Evolutionary conservation across 2,329 filamentous ascomycete species (phyloP).

Genomic region (Ambrosiella xylebori): DNA sequence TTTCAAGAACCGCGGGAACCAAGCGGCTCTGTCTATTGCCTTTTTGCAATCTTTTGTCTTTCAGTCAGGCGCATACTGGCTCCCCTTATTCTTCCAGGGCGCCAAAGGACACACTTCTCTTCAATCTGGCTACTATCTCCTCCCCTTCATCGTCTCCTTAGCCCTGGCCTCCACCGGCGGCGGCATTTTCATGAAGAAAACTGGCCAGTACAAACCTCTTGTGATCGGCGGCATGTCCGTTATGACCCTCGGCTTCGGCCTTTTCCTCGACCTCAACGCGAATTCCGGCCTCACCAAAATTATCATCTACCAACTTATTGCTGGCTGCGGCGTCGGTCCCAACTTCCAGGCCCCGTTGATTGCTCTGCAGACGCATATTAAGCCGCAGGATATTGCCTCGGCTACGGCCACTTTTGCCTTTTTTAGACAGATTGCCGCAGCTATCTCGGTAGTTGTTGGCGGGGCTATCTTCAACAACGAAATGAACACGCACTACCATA

Average conservation of each 20-base stretch:
- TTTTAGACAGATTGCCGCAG: slow-evolving; percentile 49
- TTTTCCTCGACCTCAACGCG: slow-evolving; percentile 44
- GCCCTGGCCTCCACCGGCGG: slow-evolving; percentile 43
- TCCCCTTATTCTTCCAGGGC: slow-evolving; percentile 73
- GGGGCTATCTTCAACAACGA: slow-evolving; percentile 66
- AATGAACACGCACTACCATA: slow-evolving; percentile 39
- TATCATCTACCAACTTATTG: slow-evolving; percentile 43
- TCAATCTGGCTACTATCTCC: slow-evolving; percentile 54
- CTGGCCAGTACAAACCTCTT: slow-evolving; percentile 44
- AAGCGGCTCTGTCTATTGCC: slow-evolving; percentile 46
- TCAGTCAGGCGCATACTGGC: slow-evolving; percentile 61
- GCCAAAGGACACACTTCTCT: slow-evolving; percentile 52
- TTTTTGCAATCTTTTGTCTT: slow-evolving; percentile 64
- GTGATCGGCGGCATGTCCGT: slow-evolving; percentile 43
- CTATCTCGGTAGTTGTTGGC: slow-evolving; percentile 53
- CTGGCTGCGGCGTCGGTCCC: slow-evolving; percentile 47
- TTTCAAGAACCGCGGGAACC: slow-evolving; percentile 48
- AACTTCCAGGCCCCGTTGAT: slow-evolving; percentile 55
- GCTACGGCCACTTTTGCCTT: slow-evolving; percentile 52
- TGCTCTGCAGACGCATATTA: slow-evolving; percentile 46
- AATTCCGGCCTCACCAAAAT: slow-evolving; percentile 37
- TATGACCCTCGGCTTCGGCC: slow-evolving; percentile 47
- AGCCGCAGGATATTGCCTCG: slow-evolving; percentile 47
- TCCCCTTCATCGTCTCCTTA: slow-evolving; percentile 52
- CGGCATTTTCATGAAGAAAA: slow-evolving; percentile 42